Conservation (phyloP, 2,329 filamentous ascomycete genomes). For the Cordyceps cateniannulata region DNA sequence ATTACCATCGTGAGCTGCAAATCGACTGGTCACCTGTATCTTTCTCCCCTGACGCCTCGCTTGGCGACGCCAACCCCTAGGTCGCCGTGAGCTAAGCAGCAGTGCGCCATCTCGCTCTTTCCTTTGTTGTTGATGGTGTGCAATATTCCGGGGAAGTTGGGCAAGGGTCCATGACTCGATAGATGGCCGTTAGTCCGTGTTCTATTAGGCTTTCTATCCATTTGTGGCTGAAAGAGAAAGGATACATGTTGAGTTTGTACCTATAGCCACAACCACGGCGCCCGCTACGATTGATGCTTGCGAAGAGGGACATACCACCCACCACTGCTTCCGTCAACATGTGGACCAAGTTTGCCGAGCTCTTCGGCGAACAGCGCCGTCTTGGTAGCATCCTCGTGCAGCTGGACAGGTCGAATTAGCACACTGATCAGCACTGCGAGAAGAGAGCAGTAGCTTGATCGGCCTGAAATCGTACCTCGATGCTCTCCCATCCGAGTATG, state of each 20-base stretch:
- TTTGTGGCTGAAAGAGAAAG: not conserved
- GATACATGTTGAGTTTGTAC: not conserved
- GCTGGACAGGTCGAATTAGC: not conserved
- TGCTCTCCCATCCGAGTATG: constrained; percentile 10
- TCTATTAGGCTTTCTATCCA: not conserved
- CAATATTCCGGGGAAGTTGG: not conserved
- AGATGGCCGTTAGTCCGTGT: not conserved
- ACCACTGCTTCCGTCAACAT: not conserved
- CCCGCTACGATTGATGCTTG: not conserved
- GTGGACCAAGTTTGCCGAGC: not conserved
- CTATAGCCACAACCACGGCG: not conserved
- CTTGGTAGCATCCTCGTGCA: constrained; percentile 1
- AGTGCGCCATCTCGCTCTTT: not conserved
- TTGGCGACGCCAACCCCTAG: not conserved
- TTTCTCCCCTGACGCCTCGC: not conserved
- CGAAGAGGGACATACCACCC: constrained; percentile 1
- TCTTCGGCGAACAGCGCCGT: constrained; percentile 2
- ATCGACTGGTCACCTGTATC: not conserved
- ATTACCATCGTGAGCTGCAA: not conserved
- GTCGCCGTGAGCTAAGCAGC: not conserved
- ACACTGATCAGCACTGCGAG: not conserved
- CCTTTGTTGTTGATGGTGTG: not conserved
- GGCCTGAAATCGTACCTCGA: not conserved
- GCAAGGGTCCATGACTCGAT: not conserved
- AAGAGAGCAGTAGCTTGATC: not conserved